Percentiles rank a stretch among this genome's conserved stretches.
These are phyloP conservation scores for Acanthamoeba lugdunensis DNA, from an alignment of 208 protist species.

Conservation along the genomic window DNA sequence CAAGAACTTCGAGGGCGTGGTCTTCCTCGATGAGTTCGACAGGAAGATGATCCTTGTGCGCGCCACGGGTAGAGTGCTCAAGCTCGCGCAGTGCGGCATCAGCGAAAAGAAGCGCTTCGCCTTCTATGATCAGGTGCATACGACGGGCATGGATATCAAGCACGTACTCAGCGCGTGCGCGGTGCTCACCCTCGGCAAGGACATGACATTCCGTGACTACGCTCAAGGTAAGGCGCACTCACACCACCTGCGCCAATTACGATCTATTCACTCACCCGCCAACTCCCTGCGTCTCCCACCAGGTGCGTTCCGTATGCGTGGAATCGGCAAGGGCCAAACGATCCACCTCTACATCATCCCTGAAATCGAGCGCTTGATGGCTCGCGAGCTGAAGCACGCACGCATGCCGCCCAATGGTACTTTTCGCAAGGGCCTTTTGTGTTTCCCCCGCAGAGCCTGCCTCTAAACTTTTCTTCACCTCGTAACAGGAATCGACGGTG, in stretches of 20 bases:
- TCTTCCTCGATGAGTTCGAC: conserved; percentile 93
- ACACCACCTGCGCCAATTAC: no score
- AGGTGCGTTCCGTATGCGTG: conserved; percentile 90
- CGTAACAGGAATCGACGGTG: not conserved
- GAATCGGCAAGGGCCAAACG: conserved; percentile 92
- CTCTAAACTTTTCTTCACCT: no score
- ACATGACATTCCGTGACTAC: conserved; percentile 95
- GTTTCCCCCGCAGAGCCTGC: no score
- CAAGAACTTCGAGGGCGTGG: conserved; percentile 92
- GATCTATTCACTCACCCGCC: not conserved
- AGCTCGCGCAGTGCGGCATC: conserved; percentile 93
- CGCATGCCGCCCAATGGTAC: conserved; percentile 35
- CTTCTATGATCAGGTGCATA: conserved; percentile 94
- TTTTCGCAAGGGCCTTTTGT: not conserved
- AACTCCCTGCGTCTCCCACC: not conserved
- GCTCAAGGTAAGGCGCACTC: conserved; percentile 86
- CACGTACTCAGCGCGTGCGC: conserved; percentile 91
- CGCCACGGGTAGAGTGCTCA: conserved; percentile 88
- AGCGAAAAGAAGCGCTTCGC: conserved; percentile 91
- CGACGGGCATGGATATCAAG: conserved; percentile 95
- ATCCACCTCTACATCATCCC: conserved; percentile 93
- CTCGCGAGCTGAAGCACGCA: conserved; percentile 83
- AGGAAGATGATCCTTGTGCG: conserved; percentile 94
- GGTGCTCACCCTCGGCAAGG: conserved; percentile 94
- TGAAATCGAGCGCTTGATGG: conserved; percentile 90